Percentiles rank a stretch among this genome's conserved stretches.
These are phyloP conservation scores for Solanum corneliomulleri DNA, from an alignment of 257 asterid genomes.

Conservation along the genomic window DNA sequence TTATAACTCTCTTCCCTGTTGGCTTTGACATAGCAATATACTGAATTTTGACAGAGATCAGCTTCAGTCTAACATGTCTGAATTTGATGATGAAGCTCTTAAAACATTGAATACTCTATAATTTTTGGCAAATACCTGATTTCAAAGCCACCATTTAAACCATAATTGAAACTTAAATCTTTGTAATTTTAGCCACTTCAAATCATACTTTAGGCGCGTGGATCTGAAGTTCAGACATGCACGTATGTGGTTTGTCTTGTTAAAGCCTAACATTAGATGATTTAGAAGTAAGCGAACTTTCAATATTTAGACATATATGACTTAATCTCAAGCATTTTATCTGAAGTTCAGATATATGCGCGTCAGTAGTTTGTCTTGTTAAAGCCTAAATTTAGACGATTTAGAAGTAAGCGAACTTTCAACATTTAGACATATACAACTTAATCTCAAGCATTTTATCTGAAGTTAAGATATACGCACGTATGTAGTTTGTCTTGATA, in stretches of 20 bases:
- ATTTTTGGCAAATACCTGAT: neutral
- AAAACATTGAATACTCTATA: neutral
- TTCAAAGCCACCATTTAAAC: neutral
- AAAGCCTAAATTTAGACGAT: neutral
- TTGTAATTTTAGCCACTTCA: neutral
- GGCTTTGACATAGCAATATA: neutral
- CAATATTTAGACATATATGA: neutral
- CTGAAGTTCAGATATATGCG: neutral
- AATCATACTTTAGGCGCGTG: neutral
- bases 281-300: neutral
- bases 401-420: neutral
- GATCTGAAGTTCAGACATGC: neutral
- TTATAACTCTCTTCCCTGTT: neutral
- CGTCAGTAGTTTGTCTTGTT: neutral
- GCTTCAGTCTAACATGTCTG: neutral
- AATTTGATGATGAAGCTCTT: neutral
- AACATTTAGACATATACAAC: neutral
- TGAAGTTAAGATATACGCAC: neutral
- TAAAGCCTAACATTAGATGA: neutral
- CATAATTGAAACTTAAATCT: neutral
- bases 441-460: neutral
- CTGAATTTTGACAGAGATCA: neutral
- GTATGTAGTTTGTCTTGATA: neutral
- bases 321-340: neutral
- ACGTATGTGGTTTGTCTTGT: accelerated